Evolutionary conservation across 371 early-diverging fungal species (phyloP), one percentile per base, ranked within the genome.

Genomic region (Globomyces sp.): DNA sequence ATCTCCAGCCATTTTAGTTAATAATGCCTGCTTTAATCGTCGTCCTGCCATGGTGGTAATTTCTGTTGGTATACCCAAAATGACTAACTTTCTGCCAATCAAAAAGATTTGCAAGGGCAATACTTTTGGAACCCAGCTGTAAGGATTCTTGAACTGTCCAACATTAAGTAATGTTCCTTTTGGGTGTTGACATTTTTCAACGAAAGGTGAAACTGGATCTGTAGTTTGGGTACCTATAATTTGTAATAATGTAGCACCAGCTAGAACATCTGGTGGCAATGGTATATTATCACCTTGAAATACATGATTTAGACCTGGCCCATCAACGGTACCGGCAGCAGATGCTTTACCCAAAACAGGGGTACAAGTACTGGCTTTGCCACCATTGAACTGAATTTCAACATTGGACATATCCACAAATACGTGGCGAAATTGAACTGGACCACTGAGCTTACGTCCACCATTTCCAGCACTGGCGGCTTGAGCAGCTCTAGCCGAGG

Each of bases 1-100:
- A 53, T 77, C 76, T 10, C 68, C 46, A 3, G 82, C 74, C 1
- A 86, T 57, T 4, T 74, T 48, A 8, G 10, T 57, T n/a, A 67
- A 44, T 34, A 73, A 75, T 3, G 85, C 71, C 0, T 74, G 71
- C 11, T 78, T 75, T 11, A 87, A 63, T 8, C 86, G 68, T 52
- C 87, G 66, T 4, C 89, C 89, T 51, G 81, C 77, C 89, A 88
- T 86, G 34, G 86, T 87, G 6, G 87, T 83, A 66, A 87, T 83
- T 72, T 87, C 87, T 36, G 75, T 70, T n/a, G 86, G 86, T 5
- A 81, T 58, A 3, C 77, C 86, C 43, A 82, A 72, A 58, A 88
- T 81, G 63, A 77, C 83, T 0, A 86, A 59, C 57, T 85, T 78
- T 10, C 82, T 42, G 11, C 71, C 73, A 51, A 75, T 58, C 52